Percentiles rank a stretch among this genome's conserved stretches.
phyloP scores from a whole-genome alignment of 768 basidiomycete genomes.

The Tulasnella sp. region DNA sequence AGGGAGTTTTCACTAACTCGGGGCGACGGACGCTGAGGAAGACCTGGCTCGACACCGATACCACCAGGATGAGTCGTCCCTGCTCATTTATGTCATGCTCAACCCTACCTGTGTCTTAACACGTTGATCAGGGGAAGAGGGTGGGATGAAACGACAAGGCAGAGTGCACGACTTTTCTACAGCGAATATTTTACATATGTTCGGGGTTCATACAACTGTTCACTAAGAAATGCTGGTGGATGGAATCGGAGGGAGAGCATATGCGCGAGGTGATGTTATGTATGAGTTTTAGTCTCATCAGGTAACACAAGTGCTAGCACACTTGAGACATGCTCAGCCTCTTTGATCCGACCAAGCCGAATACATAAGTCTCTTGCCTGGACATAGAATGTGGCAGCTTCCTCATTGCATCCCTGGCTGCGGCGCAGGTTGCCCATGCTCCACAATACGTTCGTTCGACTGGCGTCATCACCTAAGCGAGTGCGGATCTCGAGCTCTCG shows the following conservation, averaged over 20 bases:
- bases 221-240: background rate
- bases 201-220: background rate
- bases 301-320: background rate
- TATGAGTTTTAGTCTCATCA: background rate
- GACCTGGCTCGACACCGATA: too few species aligned
- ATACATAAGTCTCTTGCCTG: background rate
- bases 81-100: too few species aligned
- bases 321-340: background rate
- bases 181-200: too few species aligned
- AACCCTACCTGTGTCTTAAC: too few species aligned
- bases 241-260: background rate
- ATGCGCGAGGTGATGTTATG: background rate
- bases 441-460: background rate
- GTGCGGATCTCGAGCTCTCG: background rate
- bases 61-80: too few species aligned
- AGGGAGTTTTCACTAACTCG: too few species aligned
- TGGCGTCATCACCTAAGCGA: background rate
- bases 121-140: too few species aligned
- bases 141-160: too few species aligned
- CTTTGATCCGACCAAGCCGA: background rate
- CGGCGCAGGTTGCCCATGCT: background rate
- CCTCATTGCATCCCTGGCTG: background rate
- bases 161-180: too few species aligned
- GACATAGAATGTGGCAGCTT: background rate
- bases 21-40: too few species aligned